Evolutionary conservation across 805 yeast species (phyloP).

Genomic region (Sungouiella blattae): DNA sequence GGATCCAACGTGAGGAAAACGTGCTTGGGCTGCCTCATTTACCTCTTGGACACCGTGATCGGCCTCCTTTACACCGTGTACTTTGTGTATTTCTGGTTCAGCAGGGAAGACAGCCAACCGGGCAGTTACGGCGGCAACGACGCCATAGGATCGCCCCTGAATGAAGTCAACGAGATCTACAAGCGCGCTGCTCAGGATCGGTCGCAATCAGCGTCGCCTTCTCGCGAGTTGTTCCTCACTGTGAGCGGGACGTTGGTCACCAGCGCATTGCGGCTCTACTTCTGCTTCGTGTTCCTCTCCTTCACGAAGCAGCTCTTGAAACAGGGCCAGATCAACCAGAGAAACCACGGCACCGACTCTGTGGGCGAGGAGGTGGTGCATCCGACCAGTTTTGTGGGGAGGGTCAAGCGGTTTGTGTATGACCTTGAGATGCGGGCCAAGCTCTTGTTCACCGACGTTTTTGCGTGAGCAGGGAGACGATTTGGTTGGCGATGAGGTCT

Average conservation of each 20-base stretch:
- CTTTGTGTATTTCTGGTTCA: slow-evolving; percentile 76
- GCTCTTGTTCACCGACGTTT: slow-evolving; percentile 22
- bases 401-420: slow-evolving; percentile 19
- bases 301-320: slow-evolving; percentile 57
- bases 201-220: slow-evolving; percentile 63
- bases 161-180: not conserved
- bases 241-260: slow-evolving; percentile 47
- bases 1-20: slow-evolving; percentile 57
- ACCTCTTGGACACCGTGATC: slow-evolving; percentile 61
- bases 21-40: slow-evolving; percentile 62
- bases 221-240: slow-evolving; percentile 54
- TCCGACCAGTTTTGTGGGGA: slow-evolving; percentile 17
- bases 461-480: slow-evolving; percentile 5
- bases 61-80: slow-evolving; percentile 69
- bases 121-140: slow-evolving; percentile 22
- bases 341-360: slow-evolving; percentile 20
- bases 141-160: not conserved
- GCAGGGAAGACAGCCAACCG: slow-evolving; percentile 37
- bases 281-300: slow-evolving; percentile 54
- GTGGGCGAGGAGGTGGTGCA: slow-evolving; percentile 25
- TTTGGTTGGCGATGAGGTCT: too few relatives aligned
- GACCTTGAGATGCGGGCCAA: slow-evolving; percentile 32
- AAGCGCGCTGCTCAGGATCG: slow-evolving; percentile 5
- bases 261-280: slow-evolving; percentile 52
- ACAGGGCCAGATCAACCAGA: slow-evolving; percentile 24